Conservation (phyloP, 2,329 filamentous ascomycete genomes). For the Phialophora chinensis region DNA sequence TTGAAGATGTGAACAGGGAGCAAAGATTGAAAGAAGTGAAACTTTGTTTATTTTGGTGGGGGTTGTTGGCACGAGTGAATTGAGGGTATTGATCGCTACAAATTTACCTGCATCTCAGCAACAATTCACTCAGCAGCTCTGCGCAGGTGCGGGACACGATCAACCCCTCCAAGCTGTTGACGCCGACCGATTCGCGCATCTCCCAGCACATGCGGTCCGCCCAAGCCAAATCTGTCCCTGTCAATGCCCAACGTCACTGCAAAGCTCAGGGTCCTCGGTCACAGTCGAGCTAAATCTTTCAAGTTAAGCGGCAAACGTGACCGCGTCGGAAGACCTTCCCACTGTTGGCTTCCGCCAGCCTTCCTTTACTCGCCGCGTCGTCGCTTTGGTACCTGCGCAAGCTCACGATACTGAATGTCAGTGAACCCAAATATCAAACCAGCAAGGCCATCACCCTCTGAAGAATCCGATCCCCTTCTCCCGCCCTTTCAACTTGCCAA, state of each 20-base stretch:
- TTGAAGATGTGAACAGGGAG: slow-evolving; percentile 7
- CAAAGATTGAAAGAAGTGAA: slow-evolving; percentile 23
- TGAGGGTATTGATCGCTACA: slow-evolving; percentile 29
- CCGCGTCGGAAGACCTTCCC: slow-evolving; percentile 25
- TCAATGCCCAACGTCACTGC: slow-evolving; percentile 9
- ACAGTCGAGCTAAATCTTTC: not conserved
- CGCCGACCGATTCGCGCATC: slow-evolving; percentile 13
- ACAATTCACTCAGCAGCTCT: slow-evolving; percentile 21
- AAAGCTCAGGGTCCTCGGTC: slow-evolving; percentile 1
- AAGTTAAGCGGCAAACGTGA: slow-evolving; percentile 16
- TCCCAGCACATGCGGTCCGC: slow-evolving; percentile 8
- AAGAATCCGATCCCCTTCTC: not conserved
- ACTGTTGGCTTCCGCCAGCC: not conserved
- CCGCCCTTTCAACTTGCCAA: not conserved
- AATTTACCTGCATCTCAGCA: slow-evolving; percentile 13
- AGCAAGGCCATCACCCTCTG: not conserved
- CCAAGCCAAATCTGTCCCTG: slow-evolving; percentile 5
- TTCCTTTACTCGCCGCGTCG: slow-evolving; percentile 28
- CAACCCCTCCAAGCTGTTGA: slow-evolving; percentile 19
- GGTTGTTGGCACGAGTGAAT: slow-evolving; percentile 23
- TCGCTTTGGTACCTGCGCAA: slow-evolving; percentile 35
- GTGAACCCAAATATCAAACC: slow-evolving; percentile 9
- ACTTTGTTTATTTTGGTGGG: slow-evolving; percentile 38
- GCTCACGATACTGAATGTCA: slow-evolving; percentile 13
- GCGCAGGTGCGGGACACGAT: slow-evolving; percentile 18